Evolutionary conservation across 2,329 filamentous ascomycete species (phyloP), one percentile per base, ranked within the genome.

Genomic region (Pseudonectria buxi): DNA sequence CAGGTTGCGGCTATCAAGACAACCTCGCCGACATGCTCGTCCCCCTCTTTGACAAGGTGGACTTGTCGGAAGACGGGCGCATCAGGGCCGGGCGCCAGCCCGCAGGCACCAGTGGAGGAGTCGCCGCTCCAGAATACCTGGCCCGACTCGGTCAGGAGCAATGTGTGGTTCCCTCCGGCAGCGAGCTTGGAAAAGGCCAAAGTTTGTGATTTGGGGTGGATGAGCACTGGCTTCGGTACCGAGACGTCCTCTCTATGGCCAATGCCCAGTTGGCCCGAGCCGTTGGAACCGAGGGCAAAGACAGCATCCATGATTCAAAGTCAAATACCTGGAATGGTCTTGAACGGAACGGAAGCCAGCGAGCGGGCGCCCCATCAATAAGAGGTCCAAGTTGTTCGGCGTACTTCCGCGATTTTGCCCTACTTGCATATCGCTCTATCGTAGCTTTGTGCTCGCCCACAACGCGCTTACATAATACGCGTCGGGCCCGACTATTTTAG

Each of bases 131-230:
- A 79, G 51, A 76, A 83, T 0, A 89, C 64, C 2, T 63, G 48
- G 0, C 81, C 81, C 16, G 67, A 55, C 4, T 65, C 53, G n/a
- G 73, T 76, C 10, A 88, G 65, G 9, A 94, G 57, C 4, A 95
- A 63, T 0, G 87, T 94, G 58, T 95, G 90, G 53, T 95, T 95
- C 2, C 89, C 89, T 4, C 90, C 90, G 7, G 86, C 69, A 14
- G 64, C 64, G 9, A 72, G 57, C 28, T 56, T 58, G 33, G 54
- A 47, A 36, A 71, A 56, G 16, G 57, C 51, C 11, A 63, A 55
- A 18, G 52, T 47, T 25, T 61, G 55, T 32, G 55, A 51, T 11
- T 58, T 55, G 3, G 64, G 58, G 6, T 65, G 54, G 56, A 86
- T 83, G n/a, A 72, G 49, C 44, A 76, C 78, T 43, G 64, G 67